phyloP scores from a whole-genome alignment of 2,329 filamentous ascomycete genomes.

The Fusarium camptoceras region DNA sequence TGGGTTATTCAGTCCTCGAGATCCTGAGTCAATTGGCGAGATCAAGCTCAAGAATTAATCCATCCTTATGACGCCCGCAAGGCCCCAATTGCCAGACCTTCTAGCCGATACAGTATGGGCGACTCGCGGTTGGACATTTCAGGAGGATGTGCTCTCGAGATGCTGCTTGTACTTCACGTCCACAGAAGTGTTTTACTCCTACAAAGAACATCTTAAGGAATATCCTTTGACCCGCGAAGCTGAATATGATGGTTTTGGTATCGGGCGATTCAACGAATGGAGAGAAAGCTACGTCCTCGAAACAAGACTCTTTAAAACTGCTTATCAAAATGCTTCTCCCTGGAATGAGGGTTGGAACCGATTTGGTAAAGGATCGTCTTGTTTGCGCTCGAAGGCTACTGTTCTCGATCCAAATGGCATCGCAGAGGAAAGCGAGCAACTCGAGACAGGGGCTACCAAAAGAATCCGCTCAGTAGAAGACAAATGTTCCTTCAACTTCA shows the following conservation, averaged over 20 bases:
- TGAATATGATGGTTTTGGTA: neutral
- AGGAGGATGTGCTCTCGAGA: neutral
- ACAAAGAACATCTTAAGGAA: neutral
- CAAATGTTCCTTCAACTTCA: neutral
- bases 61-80: neutral
- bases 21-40: neutral
- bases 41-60: neutral
- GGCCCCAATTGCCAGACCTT: neutral
- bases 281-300: neutral
- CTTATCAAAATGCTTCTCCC: neutral
- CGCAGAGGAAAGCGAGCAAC: accelerated
- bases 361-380: neutral
- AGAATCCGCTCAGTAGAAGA: neutral
- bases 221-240: neutral
- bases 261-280: neutral
- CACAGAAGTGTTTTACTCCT: neutral
- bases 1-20: neutral
- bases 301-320: neutral
- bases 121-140: neutral
- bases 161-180: neutral
- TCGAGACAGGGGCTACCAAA: neutral
- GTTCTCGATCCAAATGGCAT: accelerated
- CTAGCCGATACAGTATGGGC: neutral
- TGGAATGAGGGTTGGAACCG: neutral
- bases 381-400: neutral